These are phyloP conservation scores for Clonostachys sp. DNA, from an alignment of 2,329 filamentous ascomycete genomes.

Conservation along the genomic window DNA sequence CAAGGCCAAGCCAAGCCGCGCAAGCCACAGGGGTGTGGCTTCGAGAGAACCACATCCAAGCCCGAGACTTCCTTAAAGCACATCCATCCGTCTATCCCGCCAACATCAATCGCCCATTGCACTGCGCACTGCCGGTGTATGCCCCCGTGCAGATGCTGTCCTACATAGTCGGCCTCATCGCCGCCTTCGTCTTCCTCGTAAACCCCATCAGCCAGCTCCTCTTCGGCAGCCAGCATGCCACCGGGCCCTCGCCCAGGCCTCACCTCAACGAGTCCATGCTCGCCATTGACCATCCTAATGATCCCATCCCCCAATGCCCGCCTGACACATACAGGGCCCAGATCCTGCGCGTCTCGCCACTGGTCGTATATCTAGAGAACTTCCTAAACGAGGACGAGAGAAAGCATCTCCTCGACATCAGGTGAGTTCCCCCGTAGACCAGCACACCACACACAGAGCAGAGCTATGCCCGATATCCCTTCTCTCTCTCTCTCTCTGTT, in stretches of 20 bases:
- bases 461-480: not conserved
- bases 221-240: conserved; percentile 12
- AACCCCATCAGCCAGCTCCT: conserved; percentile 35
- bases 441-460: too few relatives aligned
- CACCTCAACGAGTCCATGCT: conserved; percentile 45
- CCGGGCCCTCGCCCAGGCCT: conserved; percentile 27
- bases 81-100: too few relatives aligned
- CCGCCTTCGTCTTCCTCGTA: conserved; percentile 28
- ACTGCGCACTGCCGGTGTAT: too few relatives aligned
- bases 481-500: not conserved
- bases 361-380: conserved; percentile 49
- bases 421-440: conserved; percentile 24
- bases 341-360: conserved; percentile 41
- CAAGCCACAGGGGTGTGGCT: too few relatives aligned
- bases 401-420: conserved; percentile 42
- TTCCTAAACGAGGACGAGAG: conserved; percentile 42
- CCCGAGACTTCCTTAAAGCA: too few relatives aligned
- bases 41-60: too few relatives aligned
- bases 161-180: conserved; percentile 7
- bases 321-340: conserved; percentile 39
- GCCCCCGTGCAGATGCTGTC: conserved; percentile 3
- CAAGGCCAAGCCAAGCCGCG: too few relatives aligned
- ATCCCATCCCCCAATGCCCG: conserved; percentile 26
- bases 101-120: too few relatives aligned
- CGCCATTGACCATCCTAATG: conserved; percentile 36